Percentiles rank a stretch among this genome's conserved stretches.
These are phyloP conservation scores for Phenoliferia sp. DNA, from an alignment of 1,284 basidiomycete genomes.

Conservation along the genomic window DNA sequence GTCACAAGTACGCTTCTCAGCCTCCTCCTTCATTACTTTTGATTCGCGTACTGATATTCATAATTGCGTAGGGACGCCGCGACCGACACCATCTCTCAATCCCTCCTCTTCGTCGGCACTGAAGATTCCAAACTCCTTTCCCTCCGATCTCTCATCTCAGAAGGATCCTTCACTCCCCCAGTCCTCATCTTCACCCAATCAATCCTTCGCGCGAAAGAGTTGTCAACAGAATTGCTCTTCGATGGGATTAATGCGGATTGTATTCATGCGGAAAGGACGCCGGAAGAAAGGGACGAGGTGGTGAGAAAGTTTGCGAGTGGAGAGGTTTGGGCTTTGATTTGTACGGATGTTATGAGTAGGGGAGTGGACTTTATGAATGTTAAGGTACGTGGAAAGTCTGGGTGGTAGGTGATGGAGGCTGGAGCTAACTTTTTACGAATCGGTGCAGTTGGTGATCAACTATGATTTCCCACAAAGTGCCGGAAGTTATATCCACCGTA, in stretches of 20 bases:
- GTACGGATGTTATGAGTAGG: slow-evolving; percentile 90
- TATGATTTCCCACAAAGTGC: slow-evolving; percentile 84
- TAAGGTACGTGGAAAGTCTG: slow-evolving; percentile 46
- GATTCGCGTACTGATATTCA: neutral
- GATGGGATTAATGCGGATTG: slow-evolving; percentile 84
- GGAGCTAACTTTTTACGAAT: neutral
- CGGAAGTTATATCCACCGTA: slow-evolving; percentile 91
- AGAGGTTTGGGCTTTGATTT: slow-evolving; percentile 85
- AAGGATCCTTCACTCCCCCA: slow-evolving; percentile 79
- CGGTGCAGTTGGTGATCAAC: slow-evolving; percentile 76
- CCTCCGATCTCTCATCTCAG: slow-evolving; percentile 67
- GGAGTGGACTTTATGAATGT: slow-evolving; percentile 98
- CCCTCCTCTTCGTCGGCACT: slow-evolving; percentile 82
- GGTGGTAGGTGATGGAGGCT: too few relatives aligned
- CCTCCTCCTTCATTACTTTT: too few relatives aligned
- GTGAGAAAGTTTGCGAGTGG: slow-evolving; percentile 79
- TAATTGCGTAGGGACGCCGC: slow-evolving; percentile 62
- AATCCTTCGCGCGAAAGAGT: slow-evolving; percentile 81
- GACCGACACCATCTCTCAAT: slow-evolving; percentile 72
- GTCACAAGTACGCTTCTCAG: slow-evolving; percentile 65
- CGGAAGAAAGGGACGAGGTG: slow-evolving; percentile 79
- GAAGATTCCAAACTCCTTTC: slow-evolving; percentile 89
- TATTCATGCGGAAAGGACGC: slow-evolving; percentile 82
- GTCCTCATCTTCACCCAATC: slow-evolving; percentile 90
- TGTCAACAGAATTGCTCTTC: slow-evolving; percentile 80